These are phyloP conservation scores for Phaeomoniella chlamydospora DNA, from an alignment of 2,329 filamentous ascomycete species.

Conservation along the genomic window DNA sequence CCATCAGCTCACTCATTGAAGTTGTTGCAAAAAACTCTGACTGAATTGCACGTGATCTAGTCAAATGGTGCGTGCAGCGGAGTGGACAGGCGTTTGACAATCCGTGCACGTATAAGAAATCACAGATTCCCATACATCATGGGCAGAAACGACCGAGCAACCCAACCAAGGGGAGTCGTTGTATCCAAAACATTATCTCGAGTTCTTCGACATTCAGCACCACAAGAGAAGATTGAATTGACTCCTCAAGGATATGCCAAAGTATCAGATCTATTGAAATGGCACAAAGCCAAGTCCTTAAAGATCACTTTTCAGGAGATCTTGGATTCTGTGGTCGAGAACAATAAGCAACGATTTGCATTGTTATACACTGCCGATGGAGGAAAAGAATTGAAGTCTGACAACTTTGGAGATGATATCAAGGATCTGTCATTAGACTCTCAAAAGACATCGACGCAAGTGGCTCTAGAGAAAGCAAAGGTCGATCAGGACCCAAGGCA, in stretches of 20 bases:
- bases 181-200: constrained; percentile 36
- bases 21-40: too few species aligned
- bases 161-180: constrained; percentile 21
- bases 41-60: too few species aligned
- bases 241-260: constrained; percentile 45
- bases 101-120: too few species aligned
- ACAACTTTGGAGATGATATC: constrained; percentile 12
- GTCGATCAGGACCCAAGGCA: constrained; percentile 19
- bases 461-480: constrained; percentile 5
- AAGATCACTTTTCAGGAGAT: constrained; percentile 66
- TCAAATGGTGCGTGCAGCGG: too few species aligned
- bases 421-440: constrained; percentile 8
- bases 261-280: constrained; percentile 44
- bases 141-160: neutral
- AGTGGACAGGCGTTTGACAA: too few species aligned
- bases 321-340: constrained; percentile 50
- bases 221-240: constrained; percentile 43
- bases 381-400: constrained; percentile 11
- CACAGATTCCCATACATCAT: too few species aligned
- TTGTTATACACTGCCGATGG: constrained; percentile 43
- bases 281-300: constrained; percentile 49
- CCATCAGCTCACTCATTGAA: too few species aligned
- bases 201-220: constrained; percentile 47
- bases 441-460: constrained; percentile 7
- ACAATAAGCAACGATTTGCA: constrained; percentile 84